phyloP scores from a whole-genome alignment of 2,329 filamentous ascomycete species.

The Epichloe uncinata region DNA sequence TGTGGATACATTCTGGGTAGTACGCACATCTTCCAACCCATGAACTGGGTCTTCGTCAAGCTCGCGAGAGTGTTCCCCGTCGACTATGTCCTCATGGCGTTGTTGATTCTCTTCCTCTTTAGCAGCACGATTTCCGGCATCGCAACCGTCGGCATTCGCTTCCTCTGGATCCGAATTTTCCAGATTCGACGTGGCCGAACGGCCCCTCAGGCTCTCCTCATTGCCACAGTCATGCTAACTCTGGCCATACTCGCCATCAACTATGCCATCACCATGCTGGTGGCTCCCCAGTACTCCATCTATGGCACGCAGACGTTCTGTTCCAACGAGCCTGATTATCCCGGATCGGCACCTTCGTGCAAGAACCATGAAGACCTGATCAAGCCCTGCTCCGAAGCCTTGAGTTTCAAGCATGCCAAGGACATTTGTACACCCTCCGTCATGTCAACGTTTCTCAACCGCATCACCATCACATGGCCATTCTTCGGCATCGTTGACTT shows the following conservation, averaged over 20 bases:
- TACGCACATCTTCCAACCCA: conserved; percentile 86
- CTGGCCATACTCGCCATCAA: conserved; percentile 85
- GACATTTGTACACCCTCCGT: conserved; percentile 84
- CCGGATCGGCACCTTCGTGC: conserved; percentile 63
- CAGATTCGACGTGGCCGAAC: conserved; percentile 81
- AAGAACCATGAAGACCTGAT: conserved; percentile 56
- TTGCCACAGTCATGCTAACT: conserved; percentile 82
- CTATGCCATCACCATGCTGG: conserved; percentile 81
- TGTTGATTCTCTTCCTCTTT: conserved; percentile 80
- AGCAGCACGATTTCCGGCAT: conserved; percentile 77
- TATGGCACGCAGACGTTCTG: conserved; percentile 95
- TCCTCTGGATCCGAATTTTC: conserved; percentile 92
- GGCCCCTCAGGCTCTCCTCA: conserved; percentile 78
- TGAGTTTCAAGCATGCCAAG: conserved; percentile 55
- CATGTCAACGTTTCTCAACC: conserved; percentile 85
- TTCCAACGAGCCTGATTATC: conserved; percentile 50
- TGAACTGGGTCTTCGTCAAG: conserved; percentile 73
- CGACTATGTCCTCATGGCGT: conserved; percentile 80
- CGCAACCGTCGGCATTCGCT: conserved; percentile 78
- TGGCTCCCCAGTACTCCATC: conserved; percentile 90
- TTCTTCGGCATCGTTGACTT: conserved; percentile 90
- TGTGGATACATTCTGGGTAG: conserved; percentile 85
- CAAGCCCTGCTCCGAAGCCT: conserved; percentile 67
- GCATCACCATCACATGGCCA: conserved; percentile 85
- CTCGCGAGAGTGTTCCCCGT: conserved; percentile 75